These are phyloP conservation scores for Ganoderma multipileum DNA, from an alignment of 1,284 basidiomycete species.

Conservation along the genomic window DNA sequence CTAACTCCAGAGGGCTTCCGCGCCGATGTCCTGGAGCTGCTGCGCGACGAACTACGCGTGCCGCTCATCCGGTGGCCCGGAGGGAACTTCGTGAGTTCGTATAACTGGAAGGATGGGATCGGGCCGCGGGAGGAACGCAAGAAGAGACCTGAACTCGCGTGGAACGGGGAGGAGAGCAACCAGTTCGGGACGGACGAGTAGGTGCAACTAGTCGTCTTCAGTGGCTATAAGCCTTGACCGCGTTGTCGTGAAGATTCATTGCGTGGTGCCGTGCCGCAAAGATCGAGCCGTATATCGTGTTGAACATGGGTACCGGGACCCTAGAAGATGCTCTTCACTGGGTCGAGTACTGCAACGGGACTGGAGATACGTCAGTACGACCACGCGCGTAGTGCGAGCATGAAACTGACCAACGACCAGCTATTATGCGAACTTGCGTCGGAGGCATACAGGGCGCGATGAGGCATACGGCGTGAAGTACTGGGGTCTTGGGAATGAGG, in stretches of 20 bases:
- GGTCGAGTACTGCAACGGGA: conserved; percentile 72
- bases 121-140: conserved; percentile 61
- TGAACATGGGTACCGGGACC: conserved; percentile 73
- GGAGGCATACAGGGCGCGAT: conserved; percentile 59
- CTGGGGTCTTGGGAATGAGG: conserved; percentile 51
- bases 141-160: conserved; percentile 68
- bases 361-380: conserved; percentile 38
- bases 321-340: conserved; percentile 69
- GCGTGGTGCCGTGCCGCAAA: conserved; percentile 55
- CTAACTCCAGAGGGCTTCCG: conserved; percentile 52
- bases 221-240: neutral
- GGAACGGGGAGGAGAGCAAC: conserved; percentile 69
- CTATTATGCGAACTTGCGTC: conserved; percentile 66
- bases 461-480: conserved; percentile 57
- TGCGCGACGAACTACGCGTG: conserved; percentile 58
- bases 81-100: conserved; percentile 65
- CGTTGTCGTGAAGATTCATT: conserved; percentile 47
- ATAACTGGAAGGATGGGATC: conserved; percentile 73
- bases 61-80: conserved; percentile 70
- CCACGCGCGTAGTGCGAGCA: conserved; percentile 28
- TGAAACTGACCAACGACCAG: conserved; percentile 37
- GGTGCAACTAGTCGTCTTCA: neutral
- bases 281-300: conserved; percentile 66
- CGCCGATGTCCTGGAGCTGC: conserved; percentile 59
- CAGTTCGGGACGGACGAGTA: conserved; percentile 68